Evolutionary conservation across 2,329 filamentous ascomycete genomes (phyloP).

Genomic region (Aureobasidium sp.): DNA sequence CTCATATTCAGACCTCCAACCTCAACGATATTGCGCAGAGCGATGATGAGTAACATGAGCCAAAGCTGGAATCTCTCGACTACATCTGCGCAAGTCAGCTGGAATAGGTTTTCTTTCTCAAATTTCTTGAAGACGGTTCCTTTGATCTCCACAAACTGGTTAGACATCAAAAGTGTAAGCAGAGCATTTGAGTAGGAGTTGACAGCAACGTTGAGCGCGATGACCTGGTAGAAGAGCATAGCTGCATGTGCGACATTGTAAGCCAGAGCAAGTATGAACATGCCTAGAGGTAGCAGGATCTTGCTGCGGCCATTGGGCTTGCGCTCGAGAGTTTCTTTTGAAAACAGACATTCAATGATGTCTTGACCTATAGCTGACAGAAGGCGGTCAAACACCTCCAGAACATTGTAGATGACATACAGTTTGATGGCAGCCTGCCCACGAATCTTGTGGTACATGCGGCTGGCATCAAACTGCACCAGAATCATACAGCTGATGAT

Average conservation of each 20-base stretch:
- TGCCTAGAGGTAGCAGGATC: constrained; percentile 75
- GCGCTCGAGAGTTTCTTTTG: constrained; percentile 81
- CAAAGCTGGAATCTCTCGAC: constrained; percentile 96
- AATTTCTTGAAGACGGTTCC: constrained; percentile 98
- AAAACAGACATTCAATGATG: constrained; percentile 92
- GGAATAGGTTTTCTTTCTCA: constrained; percentile 95
- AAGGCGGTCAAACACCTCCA: constrained; percentile 85
- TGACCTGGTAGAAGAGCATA: constrained; percentile 91
- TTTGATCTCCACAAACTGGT: constrained; percentile 99
- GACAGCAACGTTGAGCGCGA: constrained; percentile 94
- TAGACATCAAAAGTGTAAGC: constrained; percentile 84
- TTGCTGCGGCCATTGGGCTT: constrained; percentile 86
- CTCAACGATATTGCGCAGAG: constrained; percentile 90
- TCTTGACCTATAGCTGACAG: constrained; percentile 91
- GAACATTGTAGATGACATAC: constrained; percentile 97
- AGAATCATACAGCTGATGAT: constrained; percentile 76
- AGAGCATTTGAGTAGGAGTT: constrained; percentile 98
- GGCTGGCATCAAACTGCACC: constrained; percentile 86
- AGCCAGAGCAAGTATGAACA: constrained; percentile 76
- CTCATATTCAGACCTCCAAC: constrained; percentile 68
- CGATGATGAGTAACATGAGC: constrained; percentile 96
- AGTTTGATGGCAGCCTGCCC: constrained; percentile 96
- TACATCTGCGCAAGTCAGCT: constrained; percentile 91
- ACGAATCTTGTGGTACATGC: constrained; percentile 96
- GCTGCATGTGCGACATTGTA: constrained; percentile 88